phyloP scores from a whole-genome alignment of 1,284 basidiomycete species.

The Pseudozyma hubeiensis region DNA sequence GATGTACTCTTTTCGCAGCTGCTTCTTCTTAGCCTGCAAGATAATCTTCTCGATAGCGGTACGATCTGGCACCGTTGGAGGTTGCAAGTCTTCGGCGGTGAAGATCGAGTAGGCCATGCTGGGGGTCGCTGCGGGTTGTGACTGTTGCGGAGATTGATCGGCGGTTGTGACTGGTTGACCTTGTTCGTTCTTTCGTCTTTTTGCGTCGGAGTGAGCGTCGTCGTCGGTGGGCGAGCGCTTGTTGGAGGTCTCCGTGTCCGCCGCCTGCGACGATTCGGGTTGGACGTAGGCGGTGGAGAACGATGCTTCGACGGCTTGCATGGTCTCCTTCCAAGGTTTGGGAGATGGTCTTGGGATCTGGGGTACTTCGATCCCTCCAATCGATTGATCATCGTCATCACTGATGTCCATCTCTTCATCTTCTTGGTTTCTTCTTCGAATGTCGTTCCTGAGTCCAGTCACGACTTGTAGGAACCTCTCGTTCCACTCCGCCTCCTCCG shows the following conservation, averaged over 20 bases:
- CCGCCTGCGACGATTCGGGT: neutral
- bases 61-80: constrained; percentile 23
- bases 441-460: constrained; percentile 9
- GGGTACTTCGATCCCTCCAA: constrained; percentile 46
- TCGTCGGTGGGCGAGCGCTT: constrained; percentile 3
- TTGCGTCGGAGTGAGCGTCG: neutral
- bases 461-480: constrained; percentile 68
- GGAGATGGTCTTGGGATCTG: constrained; percentile 53
- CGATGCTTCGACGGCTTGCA: constrained; percentile 10
- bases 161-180: constrained; percentile 7
- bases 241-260: neutral
- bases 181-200: constrained; percentile 13
- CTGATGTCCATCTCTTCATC: constrained; percentile 8
- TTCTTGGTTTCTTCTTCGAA: constrained; percentile 4
- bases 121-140: neutral
- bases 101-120: constrained; percentile 34
- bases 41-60: constrained; percentile 35
- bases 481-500: constrained; percentile 74
- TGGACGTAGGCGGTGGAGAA: constrained; percentile 8
- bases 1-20: constrained; percentile 36
- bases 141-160: neutral
- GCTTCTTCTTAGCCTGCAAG: constrained; percentile 29
- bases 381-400: constrained; percentile 5
- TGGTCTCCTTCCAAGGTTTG: constrained; percentile 42
- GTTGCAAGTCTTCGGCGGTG: constrained; percentile 20